phyloP scores from a whole-genome alignment of 768 basidiomycete species.

The Tricholoma sp. region DNA sequence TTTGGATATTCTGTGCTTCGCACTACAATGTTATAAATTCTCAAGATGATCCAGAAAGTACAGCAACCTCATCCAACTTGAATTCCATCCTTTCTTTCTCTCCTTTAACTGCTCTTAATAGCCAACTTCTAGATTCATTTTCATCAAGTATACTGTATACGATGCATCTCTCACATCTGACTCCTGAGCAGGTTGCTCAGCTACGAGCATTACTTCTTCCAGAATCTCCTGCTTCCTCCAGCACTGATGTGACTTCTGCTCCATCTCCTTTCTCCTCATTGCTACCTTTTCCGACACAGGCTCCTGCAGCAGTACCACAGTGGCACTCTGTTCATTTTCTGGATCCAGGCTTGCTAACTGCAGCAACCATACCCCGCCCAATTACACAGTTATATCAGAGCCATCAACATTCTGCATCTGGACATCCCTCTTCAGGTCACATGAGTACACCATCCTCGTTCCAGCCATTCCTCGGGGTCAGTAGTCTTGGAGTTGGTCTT shows the following conservation, averaged over 20 bases:
- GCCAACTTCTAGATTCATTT: too few relatives aligned
- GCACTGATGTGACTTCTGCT: background rate
- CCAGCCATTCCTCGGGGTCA: background rate
- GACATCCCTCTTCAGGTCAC: background rate
- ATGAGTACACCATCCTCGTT: background rate
- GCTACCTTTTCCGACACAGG: background rate
- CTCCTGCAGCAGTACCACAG: background rate
- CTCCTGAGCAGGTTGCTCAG: background rate
- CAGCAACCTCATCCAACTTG: background rate
- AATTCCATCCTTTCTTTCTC: background rate
- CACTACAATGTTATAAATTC: background rate
- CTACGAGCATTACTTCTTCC: background rate
- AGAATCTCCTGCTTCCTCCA: background rate
- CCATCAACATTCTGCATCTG: background rate
- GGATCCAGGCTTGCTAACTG: background rate
- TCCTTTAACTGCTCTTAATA: too few relatives aligned
- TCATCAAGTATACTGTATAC: background rate
- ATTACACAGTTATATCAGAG: background rate
- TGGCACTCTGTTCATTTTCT: background rate
- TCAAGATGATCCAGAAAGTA: background rate
- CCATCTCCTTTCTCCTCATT: background rate
- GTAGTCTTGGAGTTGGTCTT: background rate
- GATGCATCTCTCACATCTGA: background rate
- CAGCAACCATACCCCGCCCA: background rate
- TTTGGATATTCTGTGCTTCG: background rate